Percentiles rank a stretch among this genome's conserved stretches.
These are phyloP conservation scores for Bretschneidera sinensis DNA, from an alignment of 345 rosid genomes.

Conservation along the genomic window DNA sequence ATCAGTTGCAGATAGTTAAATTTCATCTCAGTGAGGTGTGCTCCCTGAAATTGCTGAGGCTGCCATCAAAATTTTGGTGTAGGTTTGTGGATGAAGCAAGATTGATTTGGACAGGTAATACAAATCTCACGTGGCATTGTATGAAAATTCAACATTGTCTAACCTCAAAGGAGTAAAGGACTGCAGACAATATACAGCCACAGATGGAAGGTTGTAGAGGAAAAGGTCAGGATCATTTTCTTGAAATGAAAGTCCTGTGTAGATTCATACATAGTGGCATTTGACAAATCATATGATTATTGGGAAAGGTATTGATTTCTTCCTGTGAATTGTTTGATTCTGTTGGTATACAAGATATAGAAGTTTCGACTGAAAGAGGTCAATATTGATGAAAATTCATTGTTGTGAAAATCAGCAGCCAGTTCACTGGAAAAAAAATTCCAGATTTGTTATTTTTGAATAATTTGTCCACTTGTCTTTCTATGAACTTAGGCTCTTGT, in stretches of 20 bases:
- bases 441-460: no score
- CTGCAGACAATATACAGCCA: neutral
- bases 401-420: no score
- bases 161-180: neutral
- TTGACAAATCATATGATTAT: no score
- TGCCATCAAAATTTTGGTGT: no score
- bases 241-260: neutral
- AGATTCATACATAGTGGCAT: neutral
- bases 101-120: neutral
- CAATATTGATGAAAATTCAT: no score
- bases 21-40: neutral
- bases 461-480: no score
- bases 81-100: neutral
- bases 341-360: no score
- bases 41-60: neutral
- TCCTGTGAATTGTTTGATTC: no score
- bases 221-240: neutral
- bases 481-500: neutral
- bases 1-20: neutral
- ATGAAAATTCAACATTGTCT: neutral
- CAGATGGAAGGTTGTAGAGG: neutral
- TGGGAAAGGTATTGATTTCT: no score
- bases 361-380: no score
- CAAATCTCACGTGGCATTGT: neutral
- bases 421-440: no score